Base-by-base conservation (phyloP, 192 early-diverging fungal genomes). In the Podila minutissima region DNA sequence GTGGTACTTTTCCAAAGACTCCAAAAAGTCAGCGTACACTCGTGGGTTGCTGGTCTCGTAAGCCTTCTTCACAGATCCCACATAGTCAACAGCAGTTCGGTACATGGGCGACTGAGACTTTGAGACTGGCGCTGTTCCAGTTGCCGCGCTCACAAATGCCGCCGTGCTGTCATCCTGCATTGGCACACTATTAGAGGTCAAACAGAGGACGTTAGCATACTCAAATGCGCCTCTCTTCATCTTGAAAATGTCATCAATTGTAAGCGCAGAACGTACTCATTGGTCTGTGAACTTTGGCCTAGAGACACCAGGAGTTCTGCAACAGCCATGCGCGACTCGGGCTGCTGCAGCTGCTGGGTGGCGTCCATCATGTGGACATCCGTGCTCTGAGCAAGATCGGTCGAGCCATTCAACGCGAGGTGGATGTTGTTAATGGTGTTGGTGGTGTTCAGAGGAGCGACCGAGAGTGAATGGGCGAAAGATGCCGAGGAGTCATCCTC, bases 401-500 rank as follows among this genome's bases (percentile, higher is more conserved):
- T 22, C 2, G 63, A 26, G 46, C 58, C 59, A 28, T 60, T 71
- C 38, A 78, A 58, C 3, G 75, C 68, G 7, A 78, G 48, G 22
- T 57, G 60, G 38, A 78, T 78, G 50, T 78, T 71, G 24, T 74
- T 64, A 49, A 68, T 53, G 1, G 66, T 69, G 24, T 57, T 64
- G 22, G 76, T 53, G 13, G 77, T 73, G 48, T 73, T 71, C 22
- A 73, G 35, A 35, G 77, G 77, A 31, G 71, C 71, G 33, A 64
- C 77, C 15, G 71, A 65, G 19, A 81, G 71, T 35, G 77, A 81
- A n/a, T 73, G 77, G 24, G 77, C 77, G 68, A 81, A 81, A 4
- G 71, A 81, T 15, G 71, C 77, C 7, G 77, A 51, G 32, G 71
- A 67, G 32, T 81, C 77, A 50, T 69, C 71, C 53, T 81, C 77